These are phyloP conservation scores for Aspergillus transmontanensis DNA, from an alignment of 2,329 filamentous ascomycete genomes.

Conservation along the genomic window DNA sequence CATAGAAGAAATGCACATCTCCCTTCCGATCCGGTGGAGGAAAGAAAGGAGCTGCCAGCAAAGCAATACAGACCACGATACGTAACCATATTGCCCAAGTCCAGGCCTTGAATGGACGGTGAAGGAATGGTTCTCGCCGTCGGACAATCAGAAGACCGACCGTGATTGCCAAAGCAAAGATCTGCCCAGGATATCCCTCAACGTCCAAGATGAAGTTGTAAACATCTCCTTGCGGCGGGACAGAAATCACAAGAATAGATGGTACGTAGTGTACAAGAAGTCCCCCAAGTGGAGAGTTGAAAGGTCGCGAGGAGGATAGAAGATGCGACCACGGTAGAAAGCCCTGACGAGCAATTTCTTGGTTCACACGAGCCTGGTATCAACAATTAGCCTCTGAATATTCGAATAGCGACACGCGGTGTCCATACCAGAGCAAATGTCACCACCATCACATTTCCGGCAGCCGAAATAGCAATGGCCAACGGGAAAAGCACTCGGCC, in stretches of 20 bases:
- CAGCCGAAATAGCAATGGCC: constrained; percentile 67
- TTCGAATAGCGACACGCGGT: constrained; percentile 23
- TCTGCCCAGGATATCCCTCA: constrained; percentile 67
- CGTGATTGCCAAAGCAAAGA: constrained; percentile 61
- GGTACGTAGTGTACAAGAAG: constrained; percentile 70
- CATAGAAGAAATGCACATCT: constrained; percentile 53
- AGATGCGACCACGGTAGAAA: constrained; percentile 65
- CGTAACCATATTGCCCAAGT: constrained; percentile 60
- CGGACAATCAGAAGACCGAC: constrained; percentile 64
- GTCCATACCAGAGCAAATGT: constrained; percentile 64
- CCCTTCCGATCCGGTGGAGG: constrained; percentile 54
- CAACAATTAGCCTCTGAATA: not conserved
- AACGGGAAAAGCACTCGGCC: constrained; percentile 63
- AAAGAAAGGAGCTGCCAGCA: constrained; percentile 65
- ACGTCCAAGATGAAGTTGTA: constrained; percentile 76
- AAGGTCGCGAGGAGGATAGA: constrained; percentile 67
- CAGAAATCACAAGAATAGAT: constrained; percentile 65
- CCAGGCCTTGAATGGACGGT: constrained; percentile 68
- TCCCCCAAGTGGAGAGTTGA: constrained; percentile 67
- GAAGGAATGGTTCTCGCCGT: constrained; percentile 59
- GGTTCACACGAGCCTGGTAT: constrained; percentile 65
- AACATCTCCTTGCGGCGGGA: constrained; percentile 66
- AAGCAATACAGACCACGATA: constrained; percentile 55
- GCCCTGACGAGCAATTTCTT: constrained; percentile 72
- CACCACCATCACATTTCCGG: constrained; percentile 70